These are phyloP conservation scores for Venturia pyrina DNA, from an alignment of 2,329 filamentous ascomycete species.

Conservation along the genomic window DNA sequence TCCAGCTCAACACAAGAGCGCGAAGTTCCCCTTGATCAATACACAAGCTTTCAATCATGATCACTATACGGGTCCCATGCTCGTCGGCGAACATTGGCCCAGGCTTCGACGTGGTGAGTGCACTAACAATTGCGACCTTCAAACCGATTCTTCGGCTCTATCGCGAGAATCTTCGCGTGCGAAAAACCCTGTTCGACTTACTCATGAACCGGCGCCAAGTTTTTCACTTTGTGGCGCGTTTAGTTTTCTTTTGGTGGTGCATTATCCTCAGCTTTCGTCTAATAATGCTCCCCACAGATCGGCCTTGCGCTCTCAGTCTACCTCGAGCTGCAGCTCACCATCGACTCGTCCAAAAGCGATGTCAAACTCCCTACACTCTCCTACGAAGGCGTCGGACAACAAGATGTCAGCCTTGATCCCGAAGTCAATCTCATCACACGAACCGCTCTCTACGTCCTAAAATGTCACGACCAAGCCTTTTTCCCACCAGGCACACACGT, in stretches of 20 bases:
- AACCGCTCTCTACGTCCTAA: slow-evolving; percentile 85
- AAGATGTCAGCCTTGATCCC: slow-evolving; percentile 71
- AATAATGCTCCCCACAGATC: slow-evolving; percentile 37
- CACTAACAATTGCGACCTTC: background rate
- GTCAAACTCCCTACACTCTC: slow-evolving; percentile 59
- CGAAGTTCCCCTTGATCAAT: background rate
- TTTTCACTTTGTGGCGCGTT: background rate
- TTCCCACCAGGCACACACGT: slow-evolving; percentile 85
- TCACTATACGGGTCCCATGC: slow-evolving; percentile 67
- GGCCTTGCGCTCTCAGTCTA: slow-evolving; percentile 89
- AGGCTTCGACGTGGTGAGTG: slow-evolving; percentile 69
- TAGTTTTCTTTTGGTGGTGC: background rate
- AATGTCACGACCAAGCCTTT: slow-evolving; percentile 76
- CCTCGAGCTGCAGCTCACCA: slow-evolving; percentile 76
- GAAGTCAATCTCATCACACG: slow-evolving; percentile 88
- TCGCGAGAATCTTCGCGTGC: background rate
- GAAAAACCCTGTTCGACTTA: background rate
- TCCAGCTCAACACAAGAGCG: background rate
- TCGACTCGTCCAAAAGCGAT: slow-evolving; percentile 55
- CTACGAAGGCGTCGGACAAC: slow-evolving; percentile 72
- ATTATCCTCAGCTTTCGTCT: background rate
- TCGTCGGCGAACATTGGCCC: slow-evolving; percentile 96
- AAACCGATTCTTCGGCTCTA: background rate
- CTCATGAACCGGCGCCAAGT: background rate
- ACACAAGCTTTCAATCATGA: background rate